Evolutionary conservation across 2,329 filamentous ascomycete species (phyloP).

Genomic region (Aspergillus sp.): DNA sequence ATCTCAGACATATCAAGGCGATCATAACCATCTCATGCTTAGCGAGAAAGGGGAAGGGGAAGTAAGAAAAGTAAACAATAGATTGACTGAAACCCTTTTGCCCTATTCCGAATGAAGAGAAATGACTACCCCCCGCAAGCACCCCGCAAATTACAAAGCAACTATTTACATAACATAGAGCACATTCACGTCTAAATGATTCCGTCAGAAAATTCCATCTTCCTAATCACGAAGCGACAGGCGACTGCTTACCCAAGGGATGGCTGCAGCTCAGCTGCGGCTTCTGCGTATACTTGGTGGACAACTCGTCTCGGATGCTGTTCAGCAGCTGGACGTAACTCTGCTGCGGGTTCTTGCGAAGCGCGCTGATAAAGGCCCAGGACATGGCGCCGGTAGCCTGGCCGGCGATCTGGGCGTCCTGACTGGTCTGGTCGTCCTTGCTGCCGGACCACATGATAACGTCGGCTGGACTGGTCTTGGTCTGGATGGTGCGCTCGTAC

Average conservation of each 20-base stretch:
- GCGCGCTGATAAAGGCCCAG: slow-evolving; percentile 88
- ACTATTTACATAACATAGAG: slow-evolving; percentile 65
- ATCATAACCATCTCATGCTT: neutral
- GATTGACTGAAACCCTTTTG: neutral
- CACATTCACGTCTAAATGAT: slow-evolving; percentile 60
- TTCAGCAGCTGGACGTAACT: slow-evolving; percentile 95
- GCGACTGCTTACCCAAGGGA: slow-evolving; percentile 72
- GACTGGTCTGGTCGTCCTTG: slow-evolving; percentile 93
- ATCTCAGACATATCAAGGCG: neutral
- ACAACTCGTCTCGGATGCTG: slow-evolving; percentile 86
- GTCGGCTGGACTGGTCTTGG: slow-evolving; percentile 91
- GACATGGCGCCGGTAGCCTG: slow-evolving; percentile 98
- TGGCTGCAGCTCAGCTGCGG: slow-evolving; percentile 96
- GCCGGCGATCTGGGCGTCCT: slow-evolving; percentile 83
- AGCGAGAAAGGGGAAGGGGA: neutral
- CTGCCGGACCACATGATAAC: slow-evolving; percentile 98
- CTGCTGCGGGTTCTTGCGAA: slow-evolving; percentile 92
- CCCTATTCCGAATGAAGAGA: neutral
- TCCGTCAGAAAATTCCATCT: slow-evolving; percentile 19
- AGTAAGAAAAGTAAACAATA: neutral
- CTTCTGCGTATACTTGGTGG: slow-evolving; percentile 87
- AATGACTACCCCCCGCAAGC: neutral
- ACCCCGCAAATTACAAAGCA: neutral
- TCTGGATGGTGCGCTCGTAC: slow-evolving; percentile 77
- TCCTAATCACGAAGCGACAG: slow-evolving; percentile 4